Evolutionary conservation across 2,329 filamentous ascomycete species (phyloP), one percentile per base, ranked within the genome.

Genomic region (Venturia pyrina): DNA sequence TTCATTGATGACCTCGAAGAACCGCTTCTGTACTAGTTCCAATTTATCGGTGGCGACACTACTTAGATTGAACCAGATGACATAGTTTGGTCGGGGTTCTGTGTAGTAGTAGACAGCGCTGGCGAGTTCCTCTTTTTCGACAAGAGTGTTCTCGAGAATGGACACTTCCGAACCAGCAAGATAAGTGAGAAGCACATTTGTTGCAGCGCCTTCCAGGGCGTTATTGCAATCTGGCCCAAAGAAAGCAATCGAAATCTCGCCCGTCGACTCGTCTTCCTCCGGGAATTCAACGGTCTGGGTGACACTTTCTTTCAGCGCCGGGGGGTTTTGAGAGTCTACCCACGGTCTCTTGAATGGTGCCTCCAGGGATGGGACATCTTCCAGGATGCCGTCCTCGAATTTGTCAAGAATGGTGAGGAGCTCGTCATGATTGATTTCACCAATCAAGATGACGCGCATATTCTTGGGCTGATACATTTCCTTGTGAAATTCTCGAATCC

Each of bases 391-490:
- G 68, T 89, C 87, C 75, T 99, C 95, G 72, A 99, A 99, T 32
- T 87, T 81, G 71, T 96, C 91, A 43, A 99, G 79, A 60, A 96
- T 91, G 41, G 88, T 78, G 28, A 98, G 79, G 66, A 99, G 83
- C 71, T 96, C 83, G 0, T 85, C 79, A 73, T 97, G 90, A 72
- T 97, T 87, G 1, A 96, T 86, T 75, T 97, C 92, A 56, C 95
- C 95, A n/a, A 96, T 89, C 67, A 99, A 87, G 34, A 97, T 85
- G 37, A 99, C 79, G 69, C 93, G 96, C 67, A 99, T 80, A 72
- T 99, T 99, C 74, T 93, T 93, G 3, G 95, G 95, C 75, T 98
- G 93, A 73, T 99, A 99, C 93, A 99, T 98, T 69, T 93, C 90
- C 68, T 87, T 87, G 76, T 99, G 95, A 72, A 98, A 99, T 67